Conservation (phyloP, 2,329 filamentous ascomycete genomes). For the Penicillium olsonii region DNA sequence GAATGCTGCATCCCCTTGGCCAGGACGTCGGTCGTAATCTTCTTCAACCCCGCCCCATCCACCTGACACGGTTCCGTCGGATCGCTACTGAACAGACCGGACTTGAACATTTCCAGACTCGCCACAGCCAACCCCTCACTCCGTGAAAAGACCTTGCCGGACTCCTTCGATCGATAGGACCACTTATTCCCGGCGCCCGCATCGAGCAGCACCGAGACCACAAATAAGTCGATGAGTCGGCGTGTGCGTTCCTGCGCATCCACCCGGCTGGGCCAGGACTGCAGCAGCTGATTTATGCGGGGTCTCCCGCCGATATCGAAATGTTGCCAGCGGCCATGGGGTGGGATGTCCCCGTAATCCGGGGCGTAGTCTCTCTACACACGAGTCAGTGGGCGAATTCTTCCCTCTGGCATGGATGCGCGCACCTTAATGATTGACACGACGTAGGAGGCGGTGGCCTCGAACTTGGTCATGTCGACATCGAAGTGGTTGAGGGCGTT, state of each 20-base stretch:
- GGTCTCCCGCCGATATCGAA: constrained; percentile 61
- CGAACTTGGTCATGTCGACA: constrained; percentile 82
- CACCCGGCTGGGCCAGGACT: constrained; percentile 51
- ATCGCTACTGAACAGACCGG: constrained; percentile 83
- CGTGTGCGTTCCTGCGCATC: constrained; percentile 56
- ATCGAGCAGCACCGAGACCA: constrained; percentile 62
- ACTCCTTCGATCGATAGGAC: constrained; percentile 91
- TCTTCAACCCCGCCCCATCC: constrained; percentile 76
- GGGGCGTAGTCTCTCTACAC: constrained; percentile 67
- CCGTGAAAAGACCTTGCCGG: constrained; percentile 75
- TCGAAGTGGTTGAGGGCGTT: constrained; percentile 84
- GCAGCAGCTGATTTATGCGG: constrained; percentile 53
- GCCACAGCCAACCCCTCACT: constrained; percentile 85
- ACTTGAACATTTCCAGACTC: constrained; percentile 89
- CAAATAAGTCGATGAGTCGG: constrained; percentile 62
- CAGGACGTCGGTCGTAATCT: constrained; percentile 71
- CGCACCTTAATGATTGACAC: constrained; percentile 92
- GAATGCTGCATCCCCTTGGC: constrained; percentile 82
- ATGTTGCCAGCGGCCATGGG: constrained; percentile 73
- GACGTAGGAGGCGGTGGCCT: constrained; percentile 80
- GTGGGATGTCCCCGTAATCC: constrained; percentile 72
- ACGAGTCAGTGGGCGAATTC: constrained; percentile 1
- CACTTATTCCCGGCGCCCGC: constrained; percentile 86
- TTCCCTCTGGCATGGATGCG: neutral
- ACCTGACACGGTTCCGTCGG: constrained; percentile 81